These are phyloP conservation scores for Musa balbisiana DNA, from an alignment of 202 grass and related monocot genomes.

Conservation along the genomic window DNA sequence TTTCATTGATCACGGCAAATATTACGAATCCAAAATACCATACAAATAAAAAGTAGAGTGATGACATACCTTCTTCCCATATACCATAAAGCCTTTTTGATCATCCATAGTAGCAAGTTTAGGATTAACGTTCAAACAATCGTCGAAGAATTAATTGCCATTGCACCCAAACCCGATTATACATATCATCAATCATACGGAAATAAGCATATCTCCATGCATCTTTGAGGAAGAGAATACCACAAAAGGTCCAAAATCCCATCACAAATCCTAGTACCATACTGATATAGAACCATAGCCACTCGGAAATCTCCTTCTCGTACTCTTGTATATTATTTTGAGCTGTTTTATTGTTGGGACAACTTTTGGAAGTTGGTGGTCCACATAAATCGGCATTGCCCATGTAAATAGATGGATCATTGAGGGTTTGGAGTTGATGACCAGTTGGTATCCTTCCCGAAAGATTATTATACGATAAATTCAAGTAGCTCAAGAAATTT, in stretches of 20 bases:
- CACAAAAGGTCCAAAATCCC: slow-evolving; percentile 13
- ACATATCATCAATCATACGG: not conserved
- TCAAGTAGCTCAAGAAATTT: slow-evolving; percentile 20
- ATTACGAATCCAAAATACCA: no score
- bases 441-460: slow-evolving; percentile 27
- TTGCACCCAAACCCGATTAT: not conserved
- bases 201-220: not conserved
- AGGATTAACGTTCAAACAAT: no score
- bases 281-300: not conserved
- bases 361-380: not conserved
- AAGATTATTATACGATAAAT: slow-evolving; percentile 37
- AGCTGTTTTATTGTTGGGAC: not conserved
- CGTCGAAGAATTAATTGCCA: not conserved
- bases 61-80: no score
- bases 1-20: no score
- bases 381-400: slow-evolving; percentile 29
- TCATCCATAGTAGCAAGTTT: no score
- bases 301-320: not conserved
- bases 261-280: slow-evolving; percentile 1
- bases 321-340: no score
- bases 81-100: no score
- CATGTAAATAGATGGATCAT: not conserved
- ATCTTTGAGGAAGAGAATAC: not conserved
- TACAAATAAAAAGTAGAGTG: no score
- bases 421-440: slow-evolving; percentile 27